Evolutionary conservation across 768 basidiomycete species (phyloP), one percentile per base, ranked within the genome.

Genomic region (Lentinula sp.): DNA sequence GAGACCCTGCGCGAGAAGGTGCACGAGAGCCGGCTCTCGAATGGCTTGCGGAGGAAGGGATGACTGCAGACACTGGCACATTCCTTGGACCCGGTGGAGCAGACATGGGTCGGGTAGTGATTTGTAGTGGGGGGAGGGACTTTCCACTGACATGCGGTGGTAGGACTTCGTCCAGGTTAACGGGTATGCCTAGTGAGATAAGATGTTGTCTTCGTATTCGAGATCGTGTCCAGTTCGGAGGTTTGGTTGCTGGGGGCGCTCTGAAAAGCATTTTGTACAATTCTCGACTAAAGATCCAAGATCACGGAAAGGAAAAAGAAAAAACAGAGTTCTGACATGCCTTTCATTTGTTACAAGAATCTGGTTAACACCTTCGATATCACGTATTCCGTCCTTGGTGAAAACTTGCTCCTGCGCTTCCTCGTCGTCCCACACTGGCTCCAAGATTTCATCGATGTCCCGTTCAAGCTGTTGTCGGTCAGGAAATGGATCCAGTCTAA

Each of bases 201-300:
- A 98, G 79, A 68, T 97, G 93, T 69, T 94, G 93, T 52, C 94
- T 79, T 60, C 95, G 85, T 70, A 93, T 94, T 48, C 91, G 85
- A 60, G 94, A 96, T 51, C 93, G 87, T 55, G 87, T 95, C 95
- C 95, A 98, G 67, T 92, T 95, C 57, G 93, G 87, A n/a, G 91
- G 88, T 70, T 89, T 86, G 49, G 84, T 87, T 9, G 87, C 83
- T 37, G 91, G 87, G 2, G 89, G 85, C 0, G 87, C 81, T 64
- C 88, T 81, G 42, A 92, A 70, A 16, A 95, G 79, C 62, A 81
- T 77, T 60, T 85, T 84, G 73, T 93, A 93, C 57, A 93, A 73
- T 63, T 88, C 82, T 52, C 93, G 93, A 72, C 95, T 96, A 64
- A 8, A 9, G 42, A 55, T 42, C 57, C 35, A 16, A 23, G 13